Evolutionary conservation across 2,329 filamentous ascomycete species (phyloP), one percentile per base, ranked within the genome.

Genomic region (Epichloe coenophiala): DNA sequence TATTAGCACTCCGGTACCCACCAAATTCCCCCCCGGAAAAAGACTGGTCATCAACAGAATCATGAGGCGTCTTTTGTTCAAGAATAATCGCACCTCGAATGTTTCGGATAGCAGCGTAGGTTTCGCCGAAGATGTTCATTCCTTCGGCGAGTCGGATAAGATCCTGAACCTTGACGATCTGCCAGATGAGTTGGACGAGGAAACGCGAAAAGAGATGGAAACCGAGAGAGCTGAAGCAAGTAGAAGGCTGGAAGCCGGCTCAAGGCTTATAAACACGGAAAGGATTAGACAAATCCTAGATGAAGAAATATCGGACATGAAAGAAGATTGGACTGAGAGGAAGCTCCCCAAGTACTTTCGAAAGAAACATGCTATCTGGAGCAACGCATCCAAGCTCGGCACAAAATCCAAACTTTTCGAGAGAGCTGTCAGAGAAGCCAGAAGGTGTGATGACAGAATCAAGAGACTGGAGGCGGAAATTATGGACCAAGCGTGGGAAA

Each of bases 291-390:
- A 62, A 0, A 64, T 78, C 12, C 71, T 91, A 36, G 67, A 80
- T 31, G 63, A 75, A 17, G 73, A 69, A 27, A 73, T 86, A 11
- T 59, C 68, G 6, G 63, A 70, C 1, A 72, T 79, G 52, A 70
- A 72, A 46, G 60, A 66, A 3, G 62, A 65, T 4, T 91, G 86
- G 85, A 64, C 65, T n/a, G 62, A 70, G n/a, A 69, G 66, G 1
- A 81, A 80, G 55, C 69, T 78, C 6, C 76, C 79, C 0, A 76
- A 70, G 48, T 68, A 78, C 13, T 67, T 79, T 51, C 63, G 62
- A 5, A 80, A 73, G 51, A 84, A 84, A 0, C 75, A 78, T 59
- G 64, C 61, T 3, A 56, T 84, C 2, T 94, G 87, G 88, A 67
- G 62, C 3, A 56, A 71, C 39, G 78, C 78, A 33, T 77, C 72